These are phyloP conservation scores for Pseudogymnoascus sp. DNA, from an alignment of 2,329 filamentous ascomycete genomes.

Conservation along the genomic window DNA sequence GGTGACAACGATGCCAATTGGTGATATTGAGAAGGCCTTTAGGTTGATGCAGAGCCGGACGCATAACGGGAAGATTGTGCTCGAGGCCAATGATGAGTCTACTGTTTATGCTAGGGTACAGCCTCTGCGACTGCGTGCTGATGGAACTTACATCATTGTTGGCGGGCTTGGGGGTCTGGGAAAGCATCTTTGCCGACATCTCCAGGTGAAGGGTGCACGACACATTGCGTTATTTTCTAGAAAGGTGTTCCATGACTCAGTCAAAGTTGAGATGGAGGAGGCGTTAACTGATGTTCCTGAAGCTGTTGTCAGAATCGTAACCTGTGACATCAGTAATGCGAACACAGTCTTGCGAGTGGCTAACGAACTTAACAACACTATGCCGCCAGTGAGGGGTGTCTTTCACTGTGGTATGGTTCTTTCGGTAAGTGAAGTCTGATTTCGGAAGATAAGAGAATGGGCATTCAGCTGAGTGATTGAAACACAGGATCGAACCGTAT, in stretches of 20 bases:
- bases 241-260: background rate
- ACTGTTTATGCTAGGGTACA: conserved; percentile 12
- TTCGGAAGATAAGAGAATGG: background rate
- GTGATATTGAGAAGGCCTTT: background rate
- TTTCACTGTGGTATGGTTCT: conserved; percentile 13
- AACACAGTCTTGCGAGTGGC: background rate
- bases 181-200: conserved; percentile 30
- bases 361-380: background rate
- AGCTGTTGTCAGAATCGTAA: conserved; percentile 3
- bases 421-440: conserved; percentile 2
- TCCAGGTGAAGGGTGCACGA: conserved; percentile 32
- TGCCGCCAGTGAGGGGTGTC: conserved; percentile 14
- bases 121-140: conserved; percentile 15
- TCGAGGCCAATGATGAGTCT: conserved; percentile 1
- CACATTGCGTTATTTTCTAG: conserved; percentile 32
- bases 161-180: conserved; percentile 38
- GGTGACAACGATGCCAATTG: background rate
- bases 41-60: background rate
- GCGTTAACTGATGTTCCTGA: background rate
- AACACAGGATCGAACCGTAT: background rate
- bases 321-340: background rate
- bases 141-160: conserved; percentile 31
- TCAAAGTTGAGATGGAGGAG: conserved; percentile 17
- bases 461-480: background rate
- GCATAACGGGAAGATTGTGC: background rate